Evolutionary conservation across 2,329 filamentous ascomycete species (phyloP).

Genomic region (Aciculosporium take): DNA sequence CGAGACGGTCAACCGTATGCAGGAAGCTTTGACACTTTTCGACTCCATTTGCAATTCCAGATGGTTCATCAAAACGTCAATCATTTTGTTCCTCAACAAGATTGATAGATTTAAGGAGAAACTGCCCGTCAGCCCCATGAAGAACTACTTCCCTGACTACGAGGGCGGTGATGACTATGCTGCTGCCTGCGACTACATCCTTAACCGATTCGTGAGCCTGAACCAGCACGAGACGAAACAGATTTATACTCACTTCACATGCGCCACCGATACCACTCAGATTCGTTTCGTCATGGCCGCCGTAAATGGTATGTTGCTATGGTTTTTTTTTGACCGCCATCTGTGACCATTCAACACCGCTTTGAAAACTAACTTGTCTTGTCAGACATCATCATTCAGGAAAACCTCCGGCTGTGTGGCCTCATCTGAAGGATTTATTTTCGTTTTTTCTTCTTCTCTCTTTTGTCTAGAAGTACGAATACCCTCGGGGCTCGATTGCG

Average conservation of each 20-base stretch:
- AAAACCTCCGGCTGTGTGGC: slow-evolving; percentile 93
- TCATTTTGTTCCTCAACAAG: slow-evolving; percentile 83
- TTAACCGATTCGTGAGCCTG: slow-evolving; percentile 94
- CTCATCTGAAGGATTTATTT: slow-evolving; percentile 57
- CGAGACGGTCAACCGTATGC: slow-evolving; percentile 91
- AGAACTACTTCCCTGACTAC: slow-evolving; percentile 80
- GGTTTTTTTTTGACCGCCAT: not conserved
- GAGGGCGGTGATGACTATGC: slow-evolving; percentile 94
- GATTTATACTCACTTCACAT: slow-evolving; percentile 99
- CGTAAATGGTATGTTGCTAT: slow-evolving; percentile 65
- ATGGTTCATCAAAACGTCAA: slow-evolving; percentile 83
- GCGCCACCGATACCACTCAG: slow-evolving; percentile 95
- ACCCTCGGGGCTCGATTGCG: slow-evolving; percentile 30
- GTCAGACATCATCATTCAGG: slow-evolving; percentile 97
- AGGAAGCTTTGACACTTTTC: slow-evolving; percentile 74
- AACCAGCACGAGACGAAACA: slow-evolving; percentile 99
- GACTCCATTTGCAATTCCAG: slow-evolving; percentile 79
- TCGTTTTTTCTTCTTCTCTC: slow-evolving; percentile 17
- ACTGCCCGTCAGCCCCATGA: slow-evolving; percentile 67
- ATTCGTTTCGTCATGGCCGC: slow-evolving; percentile 99
- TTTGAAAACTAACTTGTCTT: slow-evolving; percentile 25
- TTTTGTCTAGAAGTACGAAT: slow-evolving; percentile 21
- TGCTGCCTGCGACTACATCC: slow-evolving; percentile 93
- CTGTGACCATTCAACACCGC: not conserved
- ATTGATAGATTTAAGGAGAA: slow-evolving; percentile 84